Evolutionary conservation across 352 stramenopile genomes (phyloP).

Genomic region (Pythium biforme): DNA sequence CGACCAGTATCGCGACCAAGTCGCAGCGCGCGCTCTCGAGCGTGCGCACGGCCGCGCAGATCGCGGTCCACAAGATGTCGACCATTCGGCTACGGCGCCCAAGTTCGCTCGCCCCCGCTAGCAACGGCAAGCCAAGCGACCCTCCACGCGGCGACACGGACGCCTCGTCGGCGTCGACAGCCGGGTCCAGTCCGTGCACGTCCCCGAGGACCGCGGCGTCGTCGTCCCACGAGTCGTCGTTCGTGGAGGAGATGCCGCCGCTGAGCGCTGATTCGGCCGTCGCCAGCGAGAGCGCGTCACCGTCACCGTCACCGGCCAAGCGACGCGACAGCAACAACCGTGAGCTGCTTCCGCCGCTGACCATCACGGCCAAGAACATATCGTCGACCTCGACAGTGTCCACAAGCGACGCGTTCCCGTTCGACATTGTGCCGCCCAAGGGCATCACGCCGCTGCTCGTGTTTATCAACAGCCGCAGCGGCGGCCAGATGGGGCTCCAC

Average conservation of each 20-base stretch:
- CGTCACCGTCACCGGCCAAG: constrained; percentile 3
- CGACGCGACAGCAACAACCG: constrained; percentile 2
- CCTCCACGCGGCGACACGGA: background rate
- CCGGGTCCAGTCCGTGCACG: constrained; percentile 8
- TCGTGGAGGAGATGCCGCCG: background rate
- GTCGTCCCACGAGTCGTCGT: background rate
- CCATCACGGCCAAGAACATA: background rate
- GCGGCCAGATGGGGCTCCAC: constrained; percentile 91
- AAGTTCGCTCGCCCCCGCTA: constrained; percentile 1
- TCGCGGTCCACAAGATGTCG: constrained; percentile 73
- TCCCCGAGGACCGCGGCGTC: constrained; percentile 3
- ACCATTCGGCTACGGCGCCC: constrained; percentile 59
- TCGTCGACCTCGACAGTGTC: background rate
- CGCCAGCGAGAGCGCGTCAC: background rate
- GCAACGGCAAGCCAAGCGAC: background rate
- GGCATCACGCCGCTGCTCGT: constrained; percentile 72
- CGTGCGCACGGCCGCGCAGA: constrained; percentile 60
- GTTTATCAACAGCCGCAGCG: constrained; percentile 96
- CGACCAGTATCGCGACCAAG: constrained; percentile 34
- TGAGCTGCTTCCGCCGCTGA: constrained; percentile 14
- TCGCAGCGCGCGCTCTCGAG: constrained; percentile 69
- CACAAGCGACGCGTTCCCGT: constrained; percentile 36
- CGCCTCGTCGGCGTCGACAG: constrained; percentile 11
- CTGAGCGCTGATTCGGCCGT: constrained; percentile 4
- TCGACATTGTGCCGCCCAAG: constrained; percentile 51